phyloP scores from a whole-genome alignment of 2,329 filamentous ascomycete species.

The Geoglossum cookeanum region DNA sequence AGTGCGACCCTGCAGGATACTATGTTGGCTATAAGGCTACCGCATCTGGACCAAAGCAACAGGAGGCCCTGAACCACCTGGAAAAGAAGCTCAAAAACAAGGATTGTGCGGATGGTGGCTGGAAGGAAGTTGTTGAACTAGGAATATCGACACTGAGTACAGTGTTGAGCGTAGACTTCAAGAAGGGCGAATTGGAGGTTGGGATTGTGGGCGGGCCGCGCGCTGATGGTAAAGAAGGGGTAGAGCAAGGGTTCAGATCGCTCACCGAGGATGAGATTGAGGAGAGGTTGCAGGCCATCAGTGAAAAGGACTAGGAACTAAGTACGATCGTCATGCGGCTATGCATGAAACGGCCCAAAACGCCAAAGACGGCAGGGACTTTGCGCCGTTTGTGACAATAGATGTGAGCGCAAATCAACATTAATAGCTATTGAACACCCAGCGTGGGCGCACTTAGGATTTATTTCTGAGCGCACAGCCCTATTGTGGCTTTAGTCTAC shows the following conservation, averaged over 20 bases:
- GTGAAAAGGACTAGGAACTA: constrained; percentile 72
- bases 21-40: constrained; percentile 98
- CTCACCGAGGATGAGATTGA: constrained; percentile 97
- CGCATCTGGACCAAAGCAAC: constrained; percentile 90
- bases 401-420: constrained; percentile 1
- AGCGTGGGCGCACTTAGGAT: background rate
- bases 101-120: constrained; percentile 75
- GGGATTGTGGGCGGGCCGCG: constrained; percentile 85
- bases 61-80: constrained; percentile 93
- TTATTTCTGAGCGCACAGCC: background rate
- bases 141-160: constrained; percentile 91
- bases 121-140: constrained; percentile 96
- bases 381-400: constrained; percentile 2
- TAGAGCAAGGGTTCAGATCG: constrained; percentile 60
- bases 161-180: constrained; percentile 96
- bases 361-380: background rate
- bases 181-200: constrained; percentile 97
- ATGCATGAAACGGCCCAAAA: background rate
- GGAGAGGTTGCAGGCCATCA: constrained; percentile 91
- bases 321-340: background rate
- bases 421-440: constrained; percentile 1
- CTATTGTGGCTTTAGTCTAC: background rate
- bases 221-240: constrained; percentile 55
- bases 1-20: constrained; percentile 95
- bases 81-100: constrained; percentile 99